phyloP scores from a whole-genome alignment of 257 asterid species.

The Euphrasia confusa region DNA sequence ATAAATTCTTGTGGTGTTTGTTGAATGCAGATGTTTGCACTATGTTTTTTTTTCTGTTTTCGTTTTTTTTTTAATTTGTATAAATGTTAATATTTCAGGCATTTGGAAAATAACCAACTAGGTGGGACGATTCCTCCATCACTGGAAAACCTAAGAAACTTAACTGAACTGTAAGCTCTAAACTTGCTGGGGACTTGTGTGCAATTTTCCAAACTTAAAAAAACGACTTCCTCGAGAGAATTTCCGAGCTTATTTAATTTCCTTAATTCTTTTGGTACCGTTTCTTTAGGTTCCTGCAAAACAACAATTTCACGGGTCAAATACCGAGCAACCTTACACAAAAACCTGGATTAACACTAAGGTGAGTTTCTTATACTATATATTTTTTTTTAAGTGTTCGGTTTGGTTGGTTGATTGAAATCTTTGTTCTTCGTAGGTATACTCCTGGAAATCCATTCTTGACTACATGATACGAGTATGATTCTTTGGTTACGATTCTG shows the following conservation, averaged over 20 bases:
- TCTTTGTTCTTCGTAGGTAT: slow-evolving; percentile 36
- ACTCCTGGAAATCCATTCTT: slow-evolving; percentile 76
- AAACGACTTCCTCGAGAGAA: too few relatives aligned
- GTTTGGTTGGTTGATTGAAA: not conserved
- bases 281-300: slow-evolving; percentile 60
- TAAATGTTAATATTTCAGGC: slow-evolving; percentile 43
- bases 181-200: not conserved
- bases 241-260: too few relatives aligned
- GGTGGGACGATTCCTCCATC: slow-evolving; percentile 63
- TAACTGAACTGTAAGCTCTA: slow-evolving; percentile 72
- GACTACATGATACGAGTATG: slow-evolving; percentile 28
- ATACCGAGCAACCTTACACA: slow-evolving; percentile 55
- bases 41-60: not conserved
- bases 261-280: too few relatives aligned
- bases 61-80: not conserved
- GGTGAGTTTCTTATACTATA: slow-evolving; percentile 33
- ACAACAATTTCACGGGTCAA: slow-evolving; percentile 83
- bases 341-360: slow-evolving; percentile 52
- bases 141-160: slow-evolving; percentile 41
- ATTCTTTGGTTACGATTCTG: not conserved
- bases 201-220: not conserved
- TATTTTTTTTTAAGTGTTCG: not conserved
- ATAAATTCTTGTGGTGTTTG: too few relatives aligned
- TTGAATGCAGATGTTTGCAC: too few relatives aligned
- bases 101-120: slow-evolving; percentile 70